Conservation (phyloP, 1,284 basidiomycete genomes). For the Fomitopsis schrenkii region DNA sequence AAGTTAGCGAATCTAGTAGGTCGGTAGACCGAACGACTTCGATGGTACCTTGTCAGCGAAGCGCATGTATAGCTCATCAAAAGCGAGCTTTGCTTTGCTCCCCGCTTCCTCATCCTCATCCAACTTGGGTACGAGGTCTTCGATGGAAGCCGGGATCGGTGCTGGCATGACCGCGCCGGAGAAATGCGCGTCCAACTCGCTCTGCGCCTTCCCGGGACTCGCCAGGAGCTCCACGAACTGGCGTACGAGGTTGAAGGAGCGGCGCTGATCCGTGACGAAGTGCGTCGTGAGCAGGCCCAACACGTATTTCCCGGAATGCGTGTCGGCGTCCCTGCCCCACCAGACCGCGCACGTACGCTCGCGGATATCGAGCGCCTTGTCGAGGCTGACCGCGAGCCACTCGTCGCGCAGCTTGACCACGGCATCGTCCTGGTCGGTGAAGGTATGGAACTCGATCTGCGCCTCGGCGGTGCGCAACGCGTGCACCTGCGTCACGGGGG, state of each 20-base stretch:
- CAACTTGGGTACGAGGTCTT: neutral
- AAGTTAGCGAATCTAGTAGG: neutral
- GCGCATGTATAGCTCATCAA: neutral
- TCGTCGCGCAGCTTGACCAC: neutral
- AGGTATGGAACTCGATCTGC: slow-evolving; percentile 1
- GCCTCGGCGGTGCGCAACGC: neutral
- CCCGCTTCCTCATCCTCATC: neutral
- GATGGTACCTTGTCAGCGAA: neutral
- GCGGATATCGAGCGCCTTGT: slow-evolving; percentile 2
- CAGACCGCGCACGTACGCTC: neutral
- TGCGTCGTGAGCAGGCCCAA: slow-evolving; percentile 1
- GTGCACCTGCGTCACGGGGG: neutral
- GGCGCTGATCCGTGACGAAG: neutral
- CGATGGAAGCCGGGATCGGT: neutral
- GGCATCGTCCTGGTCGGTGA: neutral
- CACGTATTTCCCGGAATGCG: neutral
- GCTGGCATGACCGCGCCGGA: neutral
- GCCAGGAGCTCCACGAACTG: slow-evolving; percentile 4
- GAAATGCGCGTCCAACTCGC: neutral
- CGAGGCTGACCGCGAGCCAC: neutral
- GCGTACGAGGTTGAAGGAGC: slow-evolving; percentile 1
- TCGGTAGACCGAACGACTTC: neutral
- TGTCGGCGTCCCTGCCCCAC: slow-evolving; percentile 1
- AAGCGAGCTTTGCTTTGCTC: neutral
- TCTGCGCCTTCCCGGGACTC: neutral